Evolutionary conservation across 345 rosid species (phyloP), one percentile per base, ranked within the genome.

Genomic region (Streptanthus diversifolius): DNA sequence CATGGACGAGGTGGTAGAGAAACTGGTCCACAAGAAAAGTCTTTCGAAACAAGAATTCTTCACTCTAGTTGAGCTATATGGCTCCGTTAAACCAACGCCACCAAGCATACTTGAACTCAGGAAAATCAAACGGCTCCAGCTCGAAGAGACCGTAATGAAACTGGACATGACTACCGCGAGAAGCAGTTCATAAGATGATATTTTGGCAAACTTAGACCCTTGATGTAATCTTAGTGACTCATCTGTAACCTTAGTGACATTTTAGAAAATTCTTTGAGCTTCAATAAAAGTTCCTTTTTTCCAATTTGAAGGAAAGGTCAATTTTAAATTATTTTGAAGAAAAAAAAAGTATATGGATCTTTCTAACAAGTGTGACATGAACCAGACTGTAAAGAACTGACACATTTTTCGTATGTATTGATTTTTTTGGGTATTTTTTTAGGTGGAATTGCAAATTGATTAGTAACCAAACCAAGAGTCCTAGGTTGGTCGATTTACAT

Each of bases 31-130:
- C 74, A 90, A 90, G 87, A 90, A 88, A 57, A 87, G 87, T 71
- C 82, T 88, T 76, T 77, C 90, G 7, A 90, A 88, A 75, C 87
- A 88, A 76, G 95, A 92, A 64, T 90, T 88, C 77, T 71, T 80
- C 77, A 71, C 70, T 44, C 87, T 86, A 12, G 89, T 92, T 40
- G 89, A 90, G 75, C 74, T 83, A 65, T 86, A 87, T 79, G 96
- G 95, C 51, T 82, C 76, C 9, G 59, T 87, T 11, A 66, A 83
- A 63, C 86, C 89, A 8, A 48, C 74, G 79, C 90, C 96, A 3
- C 93, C 88, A 30, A 86, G 81, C 77, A 75, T 88, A 47, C 55
- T 90, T 9, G 95, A 90, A 75, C 69, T 90, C 65, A 83, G 98
- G 75, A 83, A 72, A 24, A 86, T 76, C 69, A 86, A 82, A 78